Percentiles rank a stretch among this genome's conserved stretches.
These are phyloP conservation scores for Pontederia paniculata DNA, from an alignment of 176 grass and related monocot species.

Conservation along the genomic window DNA sequence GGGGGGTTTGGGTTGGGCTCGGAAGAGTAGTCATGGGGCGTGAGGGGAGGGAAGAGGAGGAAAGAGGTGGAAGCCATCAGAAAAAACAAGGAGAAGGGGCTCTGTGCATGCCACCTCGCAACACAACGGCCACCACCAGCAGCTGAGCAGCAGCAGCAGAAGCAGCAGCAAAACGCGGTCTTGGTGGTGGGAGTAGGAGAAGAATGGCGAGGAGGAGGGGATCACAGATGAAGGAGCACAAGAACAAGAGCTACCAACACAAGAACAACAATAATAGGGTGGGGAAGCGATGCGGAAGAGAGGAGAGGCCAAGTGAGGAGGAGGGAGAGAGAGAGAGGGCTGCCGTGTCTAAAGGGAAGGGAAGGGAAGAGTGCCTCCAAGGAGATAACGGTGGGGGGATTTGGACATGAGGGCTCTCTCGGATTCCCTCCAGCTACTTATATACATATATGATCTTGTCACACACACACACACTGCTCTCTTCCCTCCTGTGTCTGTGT, in stretches of 20 bases:
- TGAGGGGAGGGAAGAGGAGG: neutral
- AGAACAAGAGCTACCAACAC: neutral
- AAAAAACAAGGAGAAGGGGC: slow-evolving; percentile 22
- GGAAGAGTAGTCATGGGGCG: neutral
- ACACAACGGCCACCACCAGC: neutral
- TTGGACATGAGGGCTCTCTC: slow-evolving; percentile 10
- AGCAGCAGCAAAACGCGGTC: neutral
- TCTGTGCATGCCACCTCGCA: slow-evolving; percentile 6
- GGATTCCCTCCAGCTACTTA: too few species aligned
- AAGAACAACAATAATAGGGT: too few species aligned
- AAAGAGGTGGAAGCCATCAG: slow-evolving; percentile 23
- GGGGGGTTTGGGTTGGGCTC: neutral
- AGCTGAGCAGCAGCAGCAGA: neutral
- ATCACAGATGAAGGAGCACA: neutral
- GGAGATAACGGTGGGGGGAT: slow-evolving; percentile 17
- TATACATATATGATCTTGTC: too few species aligned
- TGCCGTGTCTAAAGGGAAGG: neutral
- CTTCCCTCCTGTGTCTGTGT: too few species aligned
- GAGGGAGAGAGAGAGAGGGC: too few species aligned
- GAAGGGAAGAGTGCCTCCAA: slow-evolving; percentile 6
- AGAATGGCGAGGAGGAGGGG: neutral
- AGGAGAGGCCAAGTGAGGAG: too few species aligned
- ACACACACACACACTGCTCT: too few species aligned
- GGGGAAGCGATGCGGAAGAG: too few species aligned
- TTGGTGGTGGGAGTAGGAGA: neutral